Base-by-base conservation (phyloP, 2,329 filamentous ascomycete genomes). In the Camptophora hylomeconis region DNA sequence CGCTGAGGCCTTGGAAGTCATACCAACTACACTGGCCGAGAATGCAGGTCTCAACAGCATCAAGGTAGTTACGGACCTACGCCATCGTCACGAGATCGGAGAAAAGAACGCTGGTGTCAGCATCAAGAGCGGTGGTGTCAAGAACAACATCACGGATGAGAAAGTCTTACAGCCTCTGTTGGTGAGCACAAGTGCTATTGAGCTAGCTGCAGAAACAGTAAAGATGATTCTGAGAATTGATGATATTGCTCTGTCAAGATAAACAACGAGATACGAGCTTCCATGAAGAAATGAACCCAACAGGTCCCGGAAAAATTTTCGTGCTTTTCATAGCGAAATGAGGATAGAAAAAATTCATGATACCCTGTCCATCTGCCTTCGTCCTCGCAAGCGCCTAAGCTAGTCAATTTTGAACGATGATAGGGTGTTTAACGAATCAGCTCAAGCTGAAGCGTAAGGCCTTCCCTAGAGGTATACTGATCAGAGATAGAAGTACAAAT, bases 31-130 rank as follows among this genome's bases (percentile, higher is more conserved):
- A 1, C 67, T 98, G 44, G 92, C 89, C 1, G 89, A 98, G 63
- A 98, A 98, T 47, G 89, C 89, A 1, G 89, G 89, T 27, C 67
- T 98, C 40, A 98, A 98, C 68, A 87, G 81, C 54, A 98, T 98
- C 69, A 93, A 92, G 63, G 89, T 98, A 16, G 89, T 98, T 25
- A 98, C 89, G 15, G 89, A 95, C 48, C 63, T 98, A 50, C 72
- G 89, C 51, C 84, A 93, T 60, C 75, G 86, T 48, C 89, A 98
- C 59, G 89, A 89, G 46, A 77, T 86, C 58, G 89, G 87, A 32
- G 86, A 95, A 69, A 79, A 78, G 63, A 93, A 92, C 49, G 89
- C 92, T 1, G 92, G 89, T 46, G 86, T 98, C 40, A 94, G 86
- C 62, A 95, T 98, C 67, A 89, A 93, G 69, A 87, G 81, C 41